Evolutionary conservation across 768 basidiomycete species (phyloP).

Genomic region (Scleroderma citrinum): DNA sequence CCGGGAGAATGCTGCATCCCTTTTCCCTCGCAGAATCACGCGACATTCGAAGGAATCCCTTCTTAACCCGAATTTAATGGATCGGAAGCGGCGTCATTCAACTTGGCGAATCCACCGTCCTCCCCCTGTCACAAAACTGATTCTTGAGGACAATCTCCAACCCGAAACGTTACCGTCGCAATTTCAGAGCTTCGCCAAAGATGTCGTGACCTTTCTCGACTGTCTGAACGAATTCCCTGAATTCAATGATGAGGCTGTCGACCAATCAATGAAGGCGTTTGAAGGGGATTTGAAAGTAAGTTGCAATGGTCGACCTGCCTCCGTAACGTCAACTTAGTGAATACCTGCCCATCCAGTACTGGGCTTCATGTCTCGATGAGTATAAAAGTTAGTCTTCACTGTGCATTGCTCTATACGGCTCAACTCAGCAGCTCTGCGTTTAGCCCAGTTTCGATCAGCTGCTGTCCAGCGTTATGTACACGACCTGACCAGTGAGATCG

Average conservation of each 20-base stretch:
- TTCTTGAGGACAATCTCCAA: conserved; percentile 38
- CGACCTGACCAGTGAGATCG: conserved; percentile 45
- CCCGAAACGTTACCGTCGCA: conserved; percentile 44
- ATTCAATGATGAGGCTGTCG: conserved; percentile 47
- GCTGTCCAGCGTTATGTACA: conserved; percentile 53
- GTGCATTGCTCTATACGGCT: not conserved
- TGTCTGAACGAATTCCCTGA: conserved; percentile 54
- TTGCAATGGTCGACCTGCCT: not conserved
- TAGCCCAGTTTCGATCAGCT: conserved; percentile 47
- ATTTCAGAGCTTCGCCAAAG: conserved; percentile 40
- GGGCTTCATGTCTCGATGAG: conserved; percentile 44
- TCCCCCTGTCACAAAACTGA: conserved; percentile 32
- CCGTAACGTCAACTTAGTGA: conserved; percentile 7
- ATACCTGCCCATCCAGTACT: conserved; percentile 34
- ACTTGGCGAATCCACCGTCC: conserved; percentile 32
- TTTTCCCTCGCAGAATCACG: conserved; percentile 45
- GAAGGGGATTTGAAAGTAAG: conserved; percentile 46
- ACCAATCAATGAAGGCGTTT: conserved; percentile 43
- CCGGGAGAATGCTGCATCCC: conserved; percentile 50
- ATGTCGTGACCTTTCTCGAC: conserved; percentile 47
- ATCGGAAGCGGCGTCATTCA: conserved; percentile 22
- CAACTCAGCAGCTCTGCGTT: conserved; percentile 6
- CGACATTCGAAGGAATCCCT: conserved; percentile 34
- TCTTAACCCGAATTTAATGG: conserved; percentile 33
- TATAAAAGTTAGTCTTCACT: conserved; percentile 35